These are phyloP conservation scores for Trametes pubescens DNA, from an alignment of 1,284 basidiomycete species.

Conservation along the genomic window DNA sequence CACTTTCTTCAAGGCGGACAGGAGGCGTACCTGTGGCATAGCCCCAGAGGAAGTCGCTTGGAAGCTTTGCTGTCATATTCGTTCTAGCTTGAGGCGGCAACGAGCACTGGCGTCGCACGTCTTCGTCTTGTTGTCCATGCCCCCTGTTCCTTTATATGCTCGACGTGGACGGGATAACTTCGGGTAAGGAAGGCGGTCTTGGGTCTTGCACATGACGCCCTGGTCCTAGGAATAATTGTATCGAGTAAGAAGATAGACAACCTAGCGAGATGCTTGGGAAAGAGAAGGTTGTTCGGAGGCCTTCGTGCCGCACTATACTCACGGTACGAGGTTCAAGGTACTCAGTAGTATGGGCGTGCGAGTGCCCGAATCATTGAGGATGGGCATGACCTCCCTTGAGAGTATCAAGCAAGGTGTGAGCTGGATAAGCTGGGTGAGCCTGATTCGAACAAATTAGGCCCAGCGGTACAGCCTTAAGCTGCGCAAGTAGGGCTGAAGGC, in stretches of 20 bases:
- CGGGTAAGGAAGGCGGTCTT: conserved; percentile 6
- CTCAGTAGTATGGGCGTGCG: not conserved
- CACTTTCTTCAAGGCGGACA: not conserved
- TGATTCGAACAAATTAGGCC: no score
- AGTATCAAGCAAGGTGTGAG: no score
- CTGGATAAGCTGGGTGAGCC: no score
- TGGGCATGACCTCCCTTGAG: no score
- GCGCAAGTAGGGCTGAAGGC: no score
- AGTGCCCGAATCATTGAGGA: no score
- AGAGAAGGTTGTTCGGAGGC: no score
- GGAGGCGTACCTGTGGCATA: conserved; percentile 39
- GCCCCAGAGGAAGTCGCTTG: conserved; percentile 42
- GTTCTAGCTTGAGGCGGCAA: not conserved
- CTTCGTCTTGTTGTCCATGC: not conserved
- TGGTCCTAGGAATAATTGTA: not conserved
- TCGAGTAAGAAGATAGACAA: conserved; percentile 2
- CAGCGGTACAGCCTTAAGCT: no score
- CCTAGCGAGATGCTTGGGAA: conserved; percentile 2
- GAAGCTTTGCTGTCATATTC: conserved; percentile 34
- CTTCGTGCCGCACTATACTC: conserved; percentile 4
- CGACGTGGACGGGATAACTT: conserved; percentile 19
- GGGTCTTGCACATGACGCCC: conserved; percentile 16
- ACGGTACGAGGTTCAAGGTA: not conserved
- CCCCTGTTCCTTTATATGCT: not conserved
- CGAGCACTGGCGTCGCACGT: not conserved